Percentiles rank a stretch among this genome's conserved stretches.
Conservation (phyloP, 805 yeast genomes). For the Metschnikowia drakensbergensis region DNA sequence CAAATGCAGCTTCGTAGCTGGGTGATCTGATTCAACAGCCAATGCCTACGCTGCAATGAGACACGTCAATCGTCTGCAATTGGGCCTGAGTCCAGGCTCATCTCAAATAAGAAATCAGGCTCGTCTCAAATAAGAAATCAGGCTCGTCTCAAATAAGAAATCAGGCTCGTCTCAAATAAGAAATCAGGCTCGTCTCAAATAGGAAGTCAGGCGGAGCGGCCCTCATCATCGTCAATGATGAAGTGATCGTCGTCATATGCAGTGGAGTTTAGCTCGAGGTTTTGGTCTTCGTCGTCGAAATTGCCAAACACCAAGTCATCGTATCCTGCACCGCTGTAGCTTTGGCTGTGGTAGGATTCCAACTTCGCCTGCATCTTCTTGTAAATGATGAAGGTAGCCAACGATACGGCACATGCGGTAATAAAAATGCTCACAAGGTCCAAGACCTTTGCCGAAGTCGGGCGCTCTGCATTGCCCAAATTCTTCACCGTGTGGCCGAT, state of each 20-base stretch:
- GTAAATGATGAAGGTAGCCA: slow-evolving; percentile 68
- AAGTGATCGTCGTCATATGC: slow-evolving; percentile 41
- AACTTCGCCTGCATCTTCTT: slow-evolving; percentile 44
- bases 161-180: too few relatives aligned
- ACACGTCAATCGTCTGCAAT: too few relatives aligned
- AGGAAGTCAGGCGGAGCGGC: too few relatives aligned
- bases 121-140: too few relatives aligned
- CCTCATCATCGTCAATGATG: slow-evolving; percentile 35
- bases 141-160: too few relatives aligned
- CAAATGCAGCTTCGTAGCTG: too few relatives aligned
- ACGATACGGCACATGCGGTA: slow-evolving; percentile 50
- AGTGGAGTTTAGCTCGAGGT: slow-evolving; percentile 34
- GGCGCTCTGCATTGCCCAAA: slow-evolving; percentile 55
- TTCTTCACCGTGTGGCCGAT: slow-evolving; percentile 72
- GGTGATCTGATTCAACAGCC: too few relatives aligned
- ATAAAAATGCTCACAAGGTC: slow-evolving; percentile 59
- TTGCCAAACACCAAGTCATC: slow-evolving; percentile 38
- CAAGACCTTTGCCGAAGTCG: slow-evolving; percentile 48
- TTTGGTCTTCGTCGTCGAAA: slow-evolving; percentile 35
- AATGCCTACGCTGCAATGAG: too few relatives aligned
- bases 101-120: too few relatives aligned
- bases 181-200: too few relatives aligned
- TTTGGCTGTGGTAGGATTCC: slow-evolving; percentile 23
- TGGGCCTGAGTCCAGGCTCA: too few relatives aligned
- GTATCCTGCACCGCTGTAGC: slow-evolving; percentile 15